Evolutionary conservation across 148 eudicot species (phyloP).

Genomic region (Silene uniflora): DNA sequence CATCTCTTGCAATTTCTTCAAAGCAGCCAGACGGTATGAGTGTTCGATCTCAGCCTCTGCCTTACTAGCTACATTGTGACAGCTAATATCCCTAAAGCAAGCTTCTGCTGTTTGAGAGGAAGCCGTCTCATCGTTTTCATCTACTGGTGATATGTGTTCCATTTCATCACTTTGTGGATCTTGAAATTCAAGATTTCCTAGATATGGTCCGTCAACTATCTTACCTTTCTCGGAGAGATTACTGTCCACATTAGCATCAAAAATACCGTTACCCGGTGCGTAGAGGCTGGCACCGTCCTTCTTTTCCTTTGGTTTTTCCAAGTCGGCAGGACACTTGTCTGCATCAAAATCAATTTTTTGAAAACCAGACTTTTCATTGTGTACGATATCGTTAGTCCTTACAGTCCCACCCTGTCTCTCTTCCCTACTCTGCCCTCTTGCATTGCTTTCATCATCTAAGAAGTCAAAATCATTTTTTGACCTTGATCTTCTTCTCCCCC

Average conservation of each 20-base stretch:
- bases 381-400: slow-evolving; percentile 3
- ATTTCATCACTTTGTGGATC: neutral
- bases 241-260: neutral
- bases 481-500: slow-evolving; percentile 19
- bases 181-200: neutral
- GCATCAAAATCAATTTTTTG: slow-evolving; percentile 12
- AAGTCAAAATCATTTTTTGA: slow-evolving; percentile 21
- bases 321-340: neutral
- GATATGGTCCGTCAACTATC: neutral
- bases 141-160: neutral
- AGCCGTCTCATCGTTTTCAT: neutral
- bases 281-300: neutral
- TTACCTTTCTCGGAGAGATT: slow-evolving; percentile 2
- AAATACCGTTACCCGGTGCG: neutral
- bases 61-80: neutral
- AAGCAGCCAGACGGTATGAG: slow-evolving; percentile 29
- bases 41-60: slow-evolving; percentile 24
- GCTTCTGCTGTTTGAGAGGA: slow-evolving; percentile 8
- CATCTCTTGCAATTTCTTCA: slow-evolving; percentile 29
- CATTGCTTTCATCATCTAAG: neutral
- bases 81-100: neutral
- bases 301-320: neutral
- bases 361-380: slow-evolving; percentile 6
- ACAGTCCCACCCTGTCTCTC: slow-evolving; percentile 7
- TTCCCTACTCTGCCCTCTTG: slow-evolving; percentile 5